Evolutionary conservation across 805 yeast genomes (phyloP).

Genomic region (Maudiozyma pseudohumilis): DNA sequence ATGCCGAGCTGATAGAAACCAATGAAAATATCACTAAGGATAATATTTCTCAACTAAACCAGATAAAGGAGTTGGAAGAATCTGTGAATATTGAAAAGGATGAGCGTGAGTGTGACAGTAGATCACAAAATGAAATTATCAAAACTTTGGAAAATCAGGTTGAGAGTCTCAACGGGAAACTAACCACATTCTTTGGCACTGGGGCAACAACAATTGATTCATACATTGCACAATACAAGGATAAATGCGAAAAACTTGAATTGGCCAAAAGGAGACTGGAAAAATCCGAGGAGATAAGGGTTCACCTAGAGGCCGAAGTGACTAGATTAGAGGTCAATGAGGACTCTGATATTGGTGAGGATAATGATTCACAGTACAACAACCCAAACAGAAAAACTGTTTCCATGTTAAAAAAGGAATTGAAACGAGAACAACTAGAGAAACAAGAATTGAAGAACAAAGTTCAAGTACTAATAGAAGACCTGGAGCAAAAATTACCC

Average conservation of each 20-base stretch:
- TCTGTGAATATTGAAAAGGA: slow-evolving; percentile 36
- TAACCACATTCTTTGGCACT: slow-evolving; percentile 8
- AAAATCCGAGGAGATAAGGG: slow-evolving; percentile 24
- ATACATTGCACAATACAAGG: slow-evolving; percentile 25
- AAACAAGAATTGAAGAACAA: slow-evolving; percentile 60
- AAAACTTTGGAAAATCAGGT: slow-evolving; percentile 30
- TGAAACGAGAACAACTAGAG: slow-evolving; percentile 55
- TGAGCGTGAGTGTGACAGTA: slow-evolving; percentile 45
- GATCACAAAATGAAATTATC: slow-evolving; percentile 40
- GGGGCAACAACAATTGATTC: slow-evolving; percentile 4
- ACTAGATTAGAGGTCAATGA: slow-evolving; percentile 31
- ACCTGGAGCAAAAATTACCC: slow-evolving; percentile 71
- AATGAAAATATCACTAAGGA: slow-evolving; percentile 30
- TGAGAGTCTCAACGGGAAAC: slow-evolving; percentile 28
- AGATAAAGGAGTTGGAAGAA: slow-evolving; percentile 40
- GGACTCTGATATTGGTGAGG: not conserved
- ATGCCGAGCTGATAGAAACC: slow-evolving; percentile 28
- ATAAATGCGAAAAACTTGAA: not conserved
- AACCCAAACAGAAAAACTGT: slow-evolving; percentile 33
- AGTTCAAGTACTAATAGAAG: slow-evolving; percentile 58
- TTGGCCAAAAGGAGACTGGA: slow-evolving; percentile 12
- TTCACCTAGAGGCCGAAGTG: slow-evolving; percentile 36
- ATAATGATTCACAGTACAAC: not conserved
- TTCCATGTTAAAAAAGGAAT: slow-evolving; percentile 51
- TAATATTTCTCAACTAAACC: slow-evolving; percentile 34